Conservation (phyloP, 108 stramenopile genomes). For the Fragilaria radians region DNA sequence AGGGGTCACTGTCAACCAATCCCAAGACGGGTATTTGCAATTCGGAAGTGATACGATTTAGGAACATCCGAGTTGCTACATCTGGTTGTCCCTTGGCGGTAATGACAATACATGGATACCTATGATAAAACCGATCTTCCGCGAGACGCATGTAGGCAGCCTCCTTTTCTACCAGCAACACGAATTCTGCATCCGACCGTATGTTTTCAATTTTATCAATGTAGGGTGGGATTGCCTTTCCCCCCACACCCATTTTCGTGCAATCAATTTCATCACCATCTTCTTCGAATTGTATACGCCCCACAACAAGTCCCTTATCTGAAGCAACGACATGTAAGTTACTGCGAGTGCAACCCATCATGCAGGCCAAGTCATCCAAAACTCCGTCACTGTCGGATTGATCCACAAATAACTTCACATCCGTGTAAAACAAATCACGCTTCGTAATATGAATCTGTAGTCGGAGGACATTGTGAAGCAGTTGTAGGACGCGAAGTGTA, state of each 20-base stretch:
- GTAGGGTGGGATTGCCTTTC: constrained; percentile 96
- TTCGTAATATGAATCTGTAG: constrained; percentile 98
- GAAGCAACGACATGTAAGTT: constrained; percentile 95
- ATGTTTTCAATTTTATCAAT: constrained; percentile 96
- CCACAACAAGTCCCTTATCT: constrained; percentile 97
- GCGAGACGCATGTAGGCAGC: constrained; percentile 98
- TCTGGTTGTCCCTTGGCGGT: constrained; percentile 98
- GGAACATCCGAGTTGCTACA: constrained; percentile 87
- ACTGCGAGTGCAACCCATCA: constrained; percentile 94
- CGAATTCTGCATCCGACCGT: constrained; percentile 90
- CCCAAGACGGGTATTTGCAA: constrained; percentile 94
- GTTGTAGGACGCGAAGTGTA: constrained; percentile 89
- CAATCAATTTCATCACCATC: constrained; percentile 97
- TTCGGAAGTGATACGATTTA: constrained; percentile 70
- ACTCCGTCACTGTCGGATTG: constrained; percentile 92
- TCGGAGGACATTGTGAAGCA: constrained; percentile 86
- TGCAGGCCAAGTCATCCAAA: constrained; percentile 92
- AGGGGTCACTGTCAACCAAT: constrained; percentile 95
- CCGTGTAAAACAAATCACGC: constrained; percentile 98
- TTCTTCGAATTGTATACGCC: constrained; percentile 80
- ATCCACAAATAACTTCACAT: constrained; percentile 96
- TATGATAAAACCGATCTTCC: constrained; percentile 94
- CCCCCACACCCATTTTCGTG: constrained; percentile 88
- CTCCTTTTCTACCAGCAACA: constrained; percentile 96
- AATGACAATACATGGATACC: constrained; percentile 96